Evolutionary conservation across 345 rosid species (phyloP).

Genomic region (Eucalyptus curtisii): DNA sequence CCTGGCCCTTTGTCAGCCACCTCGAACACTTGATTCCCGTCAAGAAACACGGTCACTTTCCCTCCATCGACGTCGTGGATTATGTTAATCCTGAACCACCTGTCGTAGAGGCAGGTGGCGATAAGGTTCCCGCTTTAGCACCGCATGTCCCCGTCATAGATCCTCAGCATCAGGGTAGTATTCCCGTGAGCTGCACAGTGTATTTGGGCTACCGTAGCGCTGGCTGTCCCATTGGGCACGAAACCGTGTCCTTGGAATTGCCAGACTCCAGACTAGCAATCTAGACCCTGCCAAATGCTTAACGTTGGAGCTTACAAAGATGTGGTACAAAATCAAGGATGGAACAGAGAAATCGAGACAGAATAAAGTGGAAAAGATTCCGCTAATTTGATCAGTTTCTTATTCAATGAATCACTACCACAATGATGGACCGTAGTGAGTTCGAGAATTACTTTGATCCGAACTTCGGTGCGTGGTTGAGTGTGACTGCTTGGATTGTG

Average conservation of each 20-base stretch:
- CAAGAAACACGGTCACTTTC: constrained; percentile 7
- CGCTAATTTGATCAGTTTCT: background rate
- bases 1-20: constrained; percentile 6
- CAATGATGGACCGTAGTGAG: background rate
- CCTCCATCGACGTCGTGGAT: constrained; percentile 16
- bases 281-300: constrained; percentile 7
- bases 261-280: constrained; percentile 22
- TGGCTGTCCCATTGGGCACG: constrained; percentile 16
- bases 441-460: background rate
- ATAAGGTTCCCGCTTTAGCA: constrained; percentile 5
- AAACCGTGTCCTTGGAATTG: constrained; percentile 27
- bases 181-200: constrained; percentile 10
- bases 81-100: background rate
- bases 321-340: background rate
- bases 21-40: background rate
- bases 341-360: background rate
- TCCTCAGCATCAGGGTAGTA: constrained; percentile 19
- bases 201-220: constrained; percentile 20
- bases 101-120: constrained; percentile 3
- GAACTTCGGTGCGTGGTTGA: constrained; percentile 13
- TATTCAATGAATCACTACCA: background rate
- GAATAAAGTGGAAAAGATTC: background rate
- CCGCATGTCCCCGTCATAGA: constrained; percentile 9
- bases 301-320: background rate
- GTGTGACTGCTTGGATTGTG: constrained; percentile 4